Conservation (phyloP, 1,284 basidiomycete species). For the Ganoderma resinaceum region DNA sequence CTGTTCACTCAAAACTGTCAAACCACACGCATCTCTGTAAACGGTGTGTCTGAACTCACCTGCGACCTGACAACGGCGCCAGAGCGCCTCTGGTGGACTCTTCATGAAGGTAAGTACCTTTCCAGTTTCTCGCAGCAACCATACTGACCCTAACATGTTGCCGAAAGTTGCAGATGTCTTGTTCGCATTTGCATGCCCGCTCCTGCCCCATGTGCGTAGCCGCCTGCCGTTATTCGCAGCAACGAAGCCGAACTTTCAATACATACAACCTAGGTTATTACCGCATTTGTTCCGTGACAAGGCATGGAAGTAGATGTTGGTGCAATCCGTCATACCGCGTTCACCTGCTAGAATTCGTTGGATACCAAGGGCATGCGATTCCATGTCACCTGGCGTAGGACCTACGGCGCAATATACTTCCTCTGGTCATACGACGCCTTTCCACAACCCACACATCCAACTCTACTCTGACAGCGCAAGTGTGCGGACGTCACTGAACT, state of each 20-base stretch:
- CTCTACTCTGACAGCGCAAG: background rate
- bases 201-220: background rate
- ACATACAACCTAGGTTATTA: background rate
- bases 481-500: background rate
- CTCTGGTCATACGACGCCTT: background rate
- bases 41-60: background rate
- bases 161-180: background rate
- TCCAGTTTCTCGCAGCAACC: background rate
- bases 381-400: background rate
- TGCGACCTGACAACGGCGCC: background rate
- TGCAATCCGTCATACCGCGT: background rate
- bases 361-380: background rate
- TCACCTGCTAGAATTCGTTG: background rate
- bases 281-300: background rate
- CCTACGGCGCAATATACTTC: background rate
- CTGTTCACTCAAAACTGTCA: slow-evolving; percentile 24
- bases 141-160: background rate
- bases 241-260: background rate
- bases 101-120: background rate
- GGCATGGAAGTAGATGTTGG: background rate
- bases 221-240: background rate
- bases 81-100: background rate
- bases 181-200: background rate
- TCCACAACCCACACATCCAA: background rate
- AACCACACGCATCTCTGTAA: slow-evolving; percentile 15